These are phyloP conservation scores for Gossypium raimondii DNA, from an alignment of 345 rosid species.

Conservation along the genomic window DNA sequence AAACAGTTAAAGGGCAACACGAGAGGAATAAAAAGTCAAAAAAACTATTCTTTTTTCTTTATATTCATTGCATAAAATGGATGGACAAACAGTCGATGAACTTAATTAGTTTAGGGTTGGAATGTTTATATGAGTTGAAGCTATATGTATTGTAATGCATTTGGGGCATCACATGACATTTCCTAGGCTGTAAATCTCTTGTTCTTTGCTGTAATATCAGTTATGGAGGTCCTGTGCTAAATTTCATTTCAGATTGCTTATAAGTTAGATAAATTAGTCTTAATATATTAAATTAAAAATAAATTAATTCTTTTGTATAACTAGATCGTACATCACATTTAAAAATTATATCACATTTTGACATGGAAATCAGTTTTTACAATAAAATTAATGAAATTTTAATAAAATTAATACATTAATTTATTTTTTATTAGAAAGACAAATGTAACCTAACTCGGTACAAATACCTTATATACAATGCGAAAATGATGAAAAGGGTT, in stretches of 20 bases:
- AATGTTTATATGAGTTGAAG: background rate
- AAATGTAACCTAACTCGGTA: background rate
- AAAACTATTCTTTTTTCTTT: slow-evolving; percentile 2
- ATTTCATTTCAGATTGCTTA: no score
- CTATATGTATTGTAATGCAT: background rate
- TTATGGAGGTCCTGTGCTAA: no score
- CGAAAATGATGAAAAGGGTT: background rate
- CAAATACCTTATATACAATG: background rate
- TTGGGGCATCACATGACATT: background rate
- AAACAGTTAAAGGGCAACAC: background rate
- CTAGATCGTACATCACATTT: no score
- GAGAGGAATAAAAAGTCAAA: slow-evolving; percentile 16
- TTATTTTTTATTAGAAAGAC: no score
- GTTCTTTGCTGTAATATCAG: background rate
- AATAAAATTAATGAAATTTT: no score
- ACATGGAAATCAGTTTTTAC: no score
- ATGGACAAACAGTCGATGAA: background rate
- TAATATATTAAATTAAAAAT: no score
- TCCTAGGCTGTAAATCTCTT: background rate
- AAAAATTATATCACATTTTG: no score
- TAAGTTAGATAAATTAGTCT: no score
- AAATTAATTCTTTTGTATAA: no score
- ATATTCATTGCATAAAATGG: background rate
- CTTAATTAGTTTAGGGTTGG: no score
- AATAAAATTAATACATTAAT: no score